Conservation (phyloP, 495 filamentous ascomycete species). For the Aspergillus mulundensis region DNA sequence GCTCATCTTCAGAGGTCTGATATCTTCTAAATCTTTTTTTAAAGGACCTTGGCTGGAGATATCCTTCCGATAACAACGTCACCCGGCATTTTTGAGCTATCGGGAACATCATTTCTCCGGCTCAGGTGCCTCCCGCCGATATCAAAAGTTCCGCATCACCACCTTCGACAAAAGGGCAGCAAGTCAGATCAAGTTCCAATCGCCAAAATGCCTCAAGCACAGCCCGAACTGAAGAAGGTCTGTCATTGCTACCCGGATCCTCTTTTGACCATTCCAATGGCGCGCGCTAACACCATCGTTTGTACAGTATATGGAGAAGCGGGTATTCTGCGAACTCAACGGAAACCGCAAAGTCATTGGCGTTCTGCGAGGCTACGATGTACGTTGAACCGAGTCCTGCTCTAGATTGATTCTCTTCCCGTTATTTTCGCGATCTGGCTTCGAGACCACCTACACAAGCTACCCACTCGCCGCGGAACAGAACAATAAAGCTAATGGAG, state of each 20-base stretch:
- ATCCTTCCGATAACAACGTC: slow-evolving; percentile 6
- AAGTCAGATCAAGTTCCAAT: slow-evolving; percentile 16
- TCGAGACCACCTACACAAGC: not conserved
- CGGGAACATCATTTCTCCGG: slow-evolving; percentile 36
- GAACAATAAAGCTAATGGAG: not conserved
- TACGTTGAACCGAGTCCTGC: slow-evolving; percentile 36
- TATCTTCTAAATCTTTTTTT: not conserved
- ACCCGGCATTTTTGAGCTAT: slow-evolving; percentile 17
- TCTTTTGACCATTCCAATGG: not conserved
- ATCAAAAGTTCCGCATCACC: slow-evolving; percentile 25
- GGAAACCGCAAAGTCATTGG: slow-evolving; percentile 96
- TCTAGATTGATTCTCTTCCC: not conserved
- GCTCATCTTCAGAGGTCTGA: slow-evolving; percentile 45
- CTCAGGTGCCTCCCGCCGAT: slow-evolving; percentile 28
- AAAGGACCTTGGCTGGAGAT: not conserved
- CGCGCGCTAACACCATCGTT: slow-evolving; percentile 11
- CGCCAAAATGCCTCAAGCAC: slow-evolving; percentile 91
- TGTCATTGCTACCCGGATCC: slow-evolving; percentile 10
- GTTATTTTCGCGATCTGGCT: not conserved
- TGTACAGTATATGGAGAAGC: slow-evolving; percentile 96
- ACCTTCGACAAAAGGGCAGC: slow-evolving; percentile 10
- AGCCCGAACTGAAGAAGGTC: slow-evolving; percentile 98
- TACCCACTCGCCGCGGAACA: not conserved
- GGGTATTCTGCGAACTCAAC: slow-evolving; percentile 95
- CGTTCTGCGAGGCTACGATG: slow-evolving; percentile 92